Evolutionary conservation across 2,329 filamentous ascomycete species (phyloP).

Genomic region (Ceratocystis harringtonii): DNA sequence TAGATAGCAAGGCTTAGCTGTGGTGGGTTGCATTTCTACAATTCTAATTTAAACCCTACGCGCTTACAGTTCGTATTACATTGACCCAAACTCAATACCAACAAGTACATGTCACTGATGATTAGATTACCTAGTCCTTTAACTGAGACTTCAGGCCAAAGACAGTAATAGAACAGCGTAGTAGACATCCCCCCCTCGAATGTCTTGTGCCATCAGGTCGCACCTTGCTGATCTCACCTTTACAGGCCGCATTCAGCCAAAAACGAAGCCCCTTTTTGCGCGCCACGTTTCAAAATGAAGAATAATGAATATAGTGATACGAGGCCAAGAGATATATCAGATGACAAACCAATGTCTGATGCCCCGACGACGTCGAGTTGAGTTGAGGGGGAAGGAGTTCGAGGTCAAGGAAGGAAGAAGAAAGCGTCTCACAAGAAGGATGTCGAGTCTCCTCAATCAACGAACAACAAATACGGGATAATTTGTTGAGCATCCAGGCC

Average conservation of each 20-base stretch:
- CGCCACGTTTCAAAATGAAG: not conserved
- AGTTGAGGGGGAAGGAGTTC: not conserved
- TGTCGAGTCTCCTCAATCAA: not conserved
- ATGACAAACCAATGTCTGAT: not conserved
- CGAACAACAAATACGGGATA: not conserved
- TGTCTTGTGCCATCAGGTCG: not conserved
- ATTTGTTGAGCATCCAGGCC: not conserved
- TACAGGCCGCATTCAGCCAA: not conserved
- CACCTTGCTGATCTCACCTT: not conserved
- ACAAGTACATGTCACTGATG: not conserved
- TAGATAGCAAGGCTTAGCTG: too few species aligned
- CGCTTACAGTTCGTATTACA: constrained; percentile 19
- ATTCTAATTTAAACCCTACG: not conserved
- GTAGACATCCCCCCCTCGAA: not conserved
- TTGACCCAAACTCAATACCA: not conserved
- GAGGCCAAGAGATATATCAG: not conserved
- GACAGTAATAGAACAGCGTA: not conserved
- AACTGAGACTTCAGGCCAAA: not conserved
- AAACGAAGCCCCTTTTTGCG: not conserved
- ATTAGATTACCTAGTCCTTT: not conserved
- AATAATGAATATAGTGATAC: not conserved
- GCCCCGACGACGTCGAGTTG: not conserved
- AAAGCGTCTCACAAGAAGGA: not conserved
- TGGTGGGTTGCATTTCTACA: too few species aligned
- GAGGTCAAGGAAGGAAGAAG: not conserved